These are phyloP conservation scores for Perkinsus chesapeaki DNA, from an alignment of 169 alveolate species.

Conservation along the genomic window DNA sequence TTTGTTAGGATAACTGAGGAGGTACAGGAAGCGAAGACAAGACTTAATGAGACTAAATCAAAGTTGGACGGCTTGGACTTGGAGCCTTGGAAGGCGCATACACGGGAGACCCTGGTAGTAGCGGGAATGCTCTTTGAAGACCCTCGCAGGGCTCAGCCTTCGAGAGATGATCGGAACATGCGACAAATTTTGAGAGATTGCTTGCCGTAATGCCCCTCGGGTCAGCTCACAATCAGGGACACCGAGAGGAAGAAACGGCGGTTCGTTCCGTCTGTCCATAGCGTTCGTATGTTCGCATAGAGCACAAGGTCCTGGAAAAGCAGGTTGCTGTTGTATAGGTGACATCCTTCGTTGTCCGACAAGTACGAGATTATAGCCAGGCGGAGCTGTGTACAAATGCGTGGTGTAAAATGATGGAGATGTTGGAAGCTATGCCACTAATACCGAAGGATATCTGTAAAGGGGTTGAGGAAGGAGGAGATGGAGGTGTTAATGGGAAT, in stretches of 20 bases:
- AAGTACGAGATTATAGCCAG: not conserved
- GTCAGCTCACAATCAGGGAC: too few species aligned
- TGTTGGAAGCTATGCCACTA: slow-evolving; percentile 16
- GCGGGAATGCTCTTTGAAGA: slow-evolving; percentile 10
- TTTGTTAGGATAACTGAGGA: not conserved
- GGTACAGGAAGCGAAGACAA: not conserved
- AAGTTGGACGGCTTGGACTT: slow-evolving; percentile 15
- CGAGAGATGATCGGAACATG: not conserved
- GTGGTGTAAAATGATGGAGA: slow-evolving; percentile 35
- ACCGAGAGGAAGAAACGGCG: too few species aligned
- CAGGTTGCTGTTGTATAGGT: not conserved
- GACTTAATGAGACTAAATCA: not conserved
- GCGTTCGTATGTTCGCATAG: too few species aligned
- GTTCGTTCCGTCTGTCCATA: too few species aligned
- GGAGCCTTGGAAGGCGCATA: slow-evolving; percentile 29
- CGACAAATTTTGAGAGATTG: not conserved
- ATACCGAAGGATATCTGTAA: slow-evolving; percentile 8
- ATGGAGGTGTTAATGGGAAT: not conserved
- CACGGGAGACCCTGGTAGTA: slow-evolving; percentile 16
- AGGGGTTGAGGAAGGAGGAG: not conserved
- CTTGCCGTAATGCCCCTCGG: not conserved
- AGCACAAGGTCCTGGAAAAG: not conserved
- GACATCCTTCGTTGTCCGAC: slow-evolving; percentile 11
- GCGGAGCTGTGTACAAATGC: slow-evolving; percentile 37
- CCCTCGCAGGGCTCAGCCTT: slow-evolving; percentile 4